Base-by-base conservation (phyloP, 805 yeast species). In the Starmerella geochares region DNA sequence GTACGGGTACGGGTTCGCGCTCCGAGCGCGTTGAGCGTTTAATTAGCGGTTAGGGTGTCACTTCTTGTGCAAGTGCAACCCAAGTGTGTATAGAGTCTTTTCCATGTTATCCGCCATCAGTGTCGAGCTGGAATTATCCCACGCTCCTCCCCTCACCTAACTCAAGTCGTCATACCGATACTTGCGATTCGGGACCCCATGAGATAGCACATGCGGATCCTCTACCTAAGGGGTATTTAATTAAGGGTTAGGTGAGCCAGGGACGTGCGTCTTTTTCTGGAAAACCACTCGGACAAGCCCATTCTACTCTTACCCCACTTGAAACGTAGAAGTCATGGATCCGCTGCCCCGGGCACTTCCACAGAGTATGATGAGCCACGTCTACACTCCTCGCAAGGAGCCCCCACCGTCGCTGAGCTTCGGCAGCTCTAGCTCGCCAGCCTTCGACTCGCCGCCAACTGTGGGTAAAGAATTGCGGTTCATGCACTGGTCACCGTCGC, bases 381-480 rank as follows among this genome's bases (percentile, higher is more conserved):
- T 50, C 2, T 21, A 20, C 25, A 54, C 57, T 11, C 57, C 58
- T 1, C 28, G 36, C n/a, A 54, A 48, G 23, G 49, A 53, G 14
- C 33, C 43, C 2, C 53, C 55, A 9, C 55, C 59, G 3, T 46
- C 56, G 14, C 39, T 56, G 31, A 41, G 54, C 14, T 51, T 38
- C 19, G 58, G 56, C n/a, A 49, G 51, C 46, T 55, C 58, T 4
- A 54, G 58, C 46, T 54, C 59, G 11, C 56, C 59, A n/a, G 36
- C 28, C 8, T 37, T 43, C 19, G 53, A 50, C 8, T 53, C 56
- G 3, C 57, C 58, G 20, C 41, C 39, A 3, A 45, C 50, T 3
- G 48, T 50, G 4, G 43, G 23, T 10, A 17, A 29, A 16, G 37
- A 24, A 16, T 27, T 16, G 7, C 47, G 38, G 19, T 40, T 44